Conservation (phyloP, 306 rosid species). For the Lathyrus oleraceus region DNA sequence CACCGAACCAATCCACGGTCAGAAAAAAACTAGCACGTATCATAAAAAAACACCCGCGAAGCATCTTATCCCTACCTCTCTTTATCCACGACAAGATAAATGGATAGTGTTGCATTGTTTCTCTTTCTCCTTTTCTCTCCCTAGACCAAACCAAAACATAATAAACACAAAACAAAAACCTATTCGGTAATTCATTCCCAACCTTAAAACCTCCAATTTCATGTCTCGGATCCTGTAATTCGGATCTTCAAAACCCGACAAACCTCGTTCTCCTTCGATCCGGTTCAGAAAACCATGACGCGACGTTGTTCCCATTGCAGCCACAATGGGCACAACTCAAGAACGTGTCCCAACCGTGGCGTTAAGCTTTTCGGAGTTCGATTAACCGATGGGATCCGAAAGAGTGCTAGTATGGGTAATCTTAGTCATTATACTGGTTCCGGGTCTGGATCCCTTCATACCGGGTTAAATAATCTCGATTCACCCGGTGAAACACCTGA, state of each 20-base stretch:
- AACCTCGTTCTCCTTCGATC: constrained; percentile 20
- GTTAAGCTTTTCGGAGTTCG: constrained; percentile 94
- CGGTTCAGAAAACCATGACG: constrained; percentile 55
- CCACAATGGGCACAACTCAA: constrained; percentile 94
- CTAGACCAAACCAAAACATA: constrained; percentile 36
- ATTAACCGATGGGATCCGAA: constrained; percentile 90
- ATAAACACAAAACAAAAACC: background rate
- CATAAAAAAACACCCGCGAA: background rate
- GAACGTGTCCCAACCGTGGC: constrained; percentile 96
- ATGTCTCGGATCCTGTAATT: constrained; percentile 43
- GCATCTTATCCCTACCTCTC: background rate
- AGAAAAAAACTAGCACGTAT: background rate
- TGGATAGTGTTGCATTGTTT: constrained; percentile 56
- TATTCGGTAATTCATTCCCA: background rate
- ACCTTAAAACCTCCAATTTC: constrained; percentile 19
- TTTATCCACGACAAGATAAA: constrained; percentile 58
- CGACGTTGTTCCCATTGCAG: constrained; percentile 98
- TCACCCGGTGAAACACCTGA: constrained; percentile 87
- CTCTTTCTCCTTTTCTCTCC: constrained; percentile 38
- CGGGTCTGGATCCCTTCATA: constrained; percentile 34
- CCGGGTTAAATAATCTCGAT: constrained; percentile 61
- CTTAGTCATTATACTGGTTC: constrained; percentile 77
- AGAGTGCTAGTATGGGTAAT: constrained; percentile 98
- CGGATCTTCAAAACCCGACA: constrained; percentile 47
- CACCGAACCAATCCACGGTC: background rate